phyloP scores from a whole-genome alignment of 495 filamentous ascomycete species.

The Penicillium riverlandense region DNA sequence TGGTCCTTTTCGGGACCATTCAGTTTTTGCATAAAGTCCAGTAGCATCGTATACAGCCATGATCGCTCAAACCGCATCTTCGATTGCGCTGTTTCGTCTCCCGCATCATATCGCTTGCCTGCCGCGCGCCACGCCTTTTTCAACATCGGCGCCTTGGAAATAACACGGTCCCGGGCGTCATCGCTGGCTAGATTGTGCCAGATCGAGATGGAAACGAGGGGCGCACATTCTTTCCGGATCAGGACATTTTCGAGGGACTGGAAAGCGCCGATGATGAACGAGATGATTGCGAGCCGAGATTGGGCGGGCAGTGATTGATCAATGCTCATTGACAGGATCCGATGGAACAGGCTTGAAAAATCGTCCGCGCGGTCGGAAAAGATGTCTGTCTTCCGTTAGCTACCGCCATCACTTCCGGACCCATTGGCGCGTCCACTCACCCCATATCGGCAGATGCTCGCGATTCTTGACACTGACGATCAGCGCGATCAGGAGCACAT shows the following conservation, averaged over 20 bases:
- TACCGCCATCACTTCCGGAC: not conserved
- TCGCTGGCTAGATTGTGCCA: constrained; percentile 88
- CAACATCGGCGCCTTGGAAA: constrained; percentile 62
- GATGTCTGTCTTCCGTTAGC: constrained; percentile 44
- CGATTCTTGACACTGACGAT: constrained; percentile 83
- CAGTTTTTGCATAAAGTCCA: constrained; percentile 74
- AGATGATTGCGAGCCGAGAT: constrained; percentile 71
- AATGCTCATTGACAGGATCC: constrained; percentile 81
- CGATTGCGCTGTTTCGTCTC: constrained; percentile 70
- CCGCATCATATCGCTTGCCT: constrained; percentile 77
- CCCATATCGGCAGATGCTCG: constrained; percentile 84
- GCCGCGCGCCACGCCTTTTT: constrained; percentile 90
- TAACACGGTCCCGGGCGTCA: constrained; percentile 54
- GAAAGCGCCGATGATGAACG: constrained; percentile 85
- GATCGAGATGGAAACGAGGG: constrained; percentile 87
- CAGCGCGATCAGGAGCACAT: constrained; percentile 76
- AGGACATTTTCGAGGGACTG: constrained; percentile 87
- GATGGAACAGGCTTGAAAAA: constrained; percentile 86
- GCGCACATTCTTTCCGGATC: constrained; percentile 91
- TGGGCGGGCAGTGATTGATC: constrained; percentile 64
- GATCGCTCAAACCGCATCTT: constrained; percentile 85
- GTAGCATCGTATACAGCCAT: constrained; percentile 82
- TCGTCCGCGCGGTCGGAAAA: constrained; percentile 72
- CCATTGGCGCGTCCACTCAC: constrained; percentile 31
- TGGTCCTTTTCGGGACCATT: constrained; percentile 47